phyloP scores from a whole-genome alignment of 108 stramenopile species.

The Heterococcus sp. region DNA sequence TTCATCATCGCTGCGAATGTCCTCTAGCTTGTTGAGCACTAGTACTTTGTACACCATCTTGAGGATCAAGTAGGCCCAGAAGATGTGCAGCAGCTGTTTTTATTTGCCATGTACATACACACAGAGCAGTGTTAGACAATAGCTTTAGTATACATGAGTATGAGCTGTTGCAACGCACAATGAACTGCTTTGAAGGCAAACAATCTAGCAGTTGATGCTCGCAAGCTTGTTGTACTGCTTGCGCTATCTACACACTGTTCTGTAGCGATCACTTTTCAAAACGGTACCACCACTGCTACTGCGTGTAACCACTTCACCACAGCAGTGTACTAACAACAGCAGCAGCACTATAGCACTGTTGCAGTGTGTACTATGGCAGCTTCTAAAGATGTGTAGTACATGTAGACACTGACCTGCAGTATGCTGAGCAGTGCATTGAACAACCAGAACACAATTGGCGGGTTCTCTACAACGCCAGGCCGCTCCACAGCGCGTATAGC shows the following conservation, averaged over 20 bases:
- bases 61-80: neutral
- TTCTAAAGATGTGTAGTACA: neutral
- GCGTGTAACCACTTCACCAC: no score
- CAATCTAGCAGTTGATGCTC: no score
- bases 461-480: neutral
- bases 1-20: neutral
- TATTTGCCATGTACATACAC: neutral
- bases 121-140: neutral
- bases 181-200: no score
- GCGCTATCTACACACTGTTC: no score
- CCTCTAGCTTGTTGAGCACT: neutral
- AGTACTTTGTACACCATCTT: neutral
- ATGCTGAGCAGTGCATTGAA: neutral
- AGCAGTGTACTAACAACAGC: neutral
- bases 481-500: neutral
- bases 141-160: neutral
- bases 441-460: neutral
- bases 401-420: neutral
- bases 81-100: constrained; percentile 3
- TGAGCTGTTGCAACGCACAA: neutral
- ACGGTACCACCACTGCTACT: no score
- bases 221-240: no score
- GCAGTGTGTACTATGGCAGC: neutral
- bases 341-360: neutral
- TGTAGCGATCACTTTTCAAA: no score